These are phyloP conservation scores for Corchorus olitorius DNA, from an alignment of 345 rosid genomes.

Conservation along the genomic window DNA sequence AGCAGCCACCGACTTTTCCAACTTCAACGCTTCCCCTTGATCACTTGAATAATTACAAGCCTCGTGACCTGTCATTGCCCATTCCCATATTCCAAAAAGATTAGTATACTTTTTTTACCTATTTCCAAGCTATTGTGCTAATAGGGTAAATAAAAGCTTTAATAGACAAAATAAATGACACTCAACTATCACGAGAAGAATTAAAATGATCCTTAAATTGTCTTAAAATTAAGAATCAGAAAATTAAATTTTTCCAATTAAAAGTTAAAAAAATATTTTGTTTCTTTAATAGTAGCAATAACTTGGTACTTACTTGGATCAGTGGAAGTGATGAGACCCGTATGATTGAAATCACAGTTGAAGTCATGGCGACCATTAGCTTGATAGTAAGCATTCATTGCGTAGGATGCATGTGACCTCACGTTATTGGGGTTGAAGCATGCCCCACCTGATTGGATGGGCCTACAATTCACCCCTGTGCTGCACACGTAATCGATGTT, in stretches of 20 bases:
- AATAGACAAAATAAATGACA: too few species aligned
- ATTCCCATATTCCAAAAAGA: neutral
- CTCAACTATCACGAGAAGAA: too few species aligned
- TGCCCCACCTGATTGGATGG: slow-evolving; percentile 57
- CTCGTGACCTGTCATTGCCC: slow-evolving; percentile 47
- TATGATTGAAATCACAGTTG: slow-evolving; percentile 54
- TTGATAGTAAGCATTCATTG: slow-evolving; percentile 71
- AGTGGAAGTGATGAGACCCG: slow-evolving; percentile 47
- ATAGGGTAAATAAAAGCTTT: neutral
- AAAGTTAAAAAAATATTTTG: too few species aligned
- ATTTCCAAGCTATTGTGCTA: neutral
- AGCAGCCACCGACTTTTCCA: slow-evolving; percentile 34
- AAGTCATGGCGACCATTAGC: slow-evolving; percentile 44
- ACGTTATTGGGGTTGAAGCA: slow-evolving; percentile 57
- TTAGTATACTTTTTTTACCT: neutral
- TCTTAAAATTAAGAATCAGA: too few species aligned
- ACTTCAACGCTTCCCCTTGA: slow-evolving; percentile 18
- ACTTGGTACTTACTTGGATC: slow-evolving; percentile 51
- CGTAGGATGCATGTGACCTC: slow-evolving; percentile 66
- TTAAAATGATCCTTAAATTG: too few species aligned
- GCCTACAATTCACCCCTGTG: slow-evolving; percentile 46
- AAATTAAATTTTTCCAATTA: too few species aligned
- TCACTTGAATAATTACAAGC: slow-evolving; percentile 37
- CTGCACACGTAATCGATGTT: slow-evolving; percentile 75
- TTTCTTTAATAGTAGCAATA: too few species aligned